Percentiles rank a stretch among this genome's conserved stretches.
These are phyloP conservation scores for Leishmania amazonensis DNA, from an alignment of 208 protist species.

Conservation along the genomic window DNA sequence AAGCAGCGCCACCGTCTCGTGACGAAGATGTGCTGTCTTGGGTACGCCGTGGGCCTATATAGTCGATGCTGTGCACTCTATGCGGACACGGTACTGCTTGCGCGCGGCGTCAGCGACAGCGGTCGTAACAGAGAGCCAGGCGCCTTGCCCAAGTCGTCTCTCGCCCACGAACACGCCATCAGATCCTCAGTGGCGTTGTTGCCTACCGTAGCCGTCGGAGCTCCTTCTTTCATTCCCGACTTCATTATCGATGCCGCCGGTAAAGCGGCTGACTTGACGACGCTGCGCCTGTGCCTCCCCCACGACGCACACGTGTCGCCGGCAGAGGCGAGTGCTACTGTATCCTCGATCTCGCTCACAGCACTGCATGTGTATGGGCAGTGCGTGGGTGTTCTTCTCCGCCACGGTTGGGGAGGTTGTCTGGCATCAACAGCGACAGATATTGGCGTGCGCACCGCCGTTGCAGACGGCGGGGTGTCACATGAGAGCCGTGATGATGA, in stretches of 20 bases:
- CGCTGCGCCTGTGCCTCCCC: conserved; percentile 18
- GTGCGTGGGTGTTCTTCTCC: conserved; percentile 25
- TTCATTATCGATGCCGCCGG: conserved; percentile 36
- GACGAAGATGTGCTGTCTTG: conserved; percentile 25
- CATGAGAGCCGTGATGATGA: neutral
- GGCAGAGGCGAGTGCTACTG: neutral
- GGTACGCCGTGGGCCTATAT: conserved; percentile 28
- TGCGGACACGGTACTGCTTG: conserved; percentile 18
- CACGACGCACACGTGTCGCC: neutral
- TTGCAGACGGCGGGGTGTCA: neutral
- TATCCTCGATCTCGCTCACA: conserved; percentile 8
- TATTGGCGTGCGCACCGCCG: neutral
- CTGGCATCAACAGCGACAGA: neutral
- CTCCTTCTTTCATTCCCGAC: conserved; percentile 13
- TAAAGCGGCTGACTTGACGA: conserved; percentile 21
- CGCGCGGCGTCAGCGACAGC: neutral
- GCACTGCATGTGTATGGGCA: conserved; percentile 24
- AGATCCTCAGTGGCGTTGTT: neutral
- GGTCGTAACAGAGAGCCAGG: neutral
- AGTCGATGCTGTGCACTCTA: conserved; percentile 30
- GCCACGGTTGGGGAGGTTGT: conserved; percentile 17
- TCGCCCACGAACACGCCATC: neutral
- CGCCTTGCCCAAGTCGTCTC: neutral
- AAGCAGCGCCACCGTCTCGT: conserved; percentile 24
- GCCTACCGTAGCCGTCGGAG: neutral